phyloP scores from a whole-genome alignment of 2,329 filamentous ascomycete species.

The Phaeosphaeria sp. region DNA sequence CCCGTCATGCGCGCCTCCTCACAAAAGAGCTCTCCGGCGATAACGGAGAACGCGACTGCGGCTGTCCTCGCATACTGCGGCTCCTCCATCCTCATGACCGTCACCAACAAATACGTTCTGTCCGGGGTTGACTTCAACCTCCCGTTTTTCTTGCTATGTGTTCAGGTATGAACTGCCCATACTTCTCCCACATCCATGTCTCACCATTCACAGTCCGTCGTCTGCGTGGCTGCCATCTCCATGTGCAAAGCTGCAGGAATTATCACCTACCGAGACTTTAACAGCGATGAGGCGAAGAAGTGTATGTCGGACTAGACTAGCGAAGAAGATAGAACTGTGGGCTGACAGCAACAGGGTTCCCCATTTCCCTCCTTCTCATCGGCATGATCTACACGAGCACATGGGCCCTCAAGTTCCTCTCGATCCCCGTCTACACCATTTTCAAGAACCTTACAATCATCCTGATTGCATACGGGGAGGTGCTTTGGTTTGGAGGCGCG shows the following conservation, averaged over 20 bases:
- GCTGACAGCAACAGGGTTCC: constrained; percentile 74
- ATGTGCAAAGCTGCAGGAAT: constrained; percentile 80
- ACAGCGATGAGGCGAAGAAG: constrained; percentile 86
- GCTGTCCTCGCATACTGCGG: constrained; percentile 91
- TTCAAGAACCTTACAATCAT: constrained; percentile 99
- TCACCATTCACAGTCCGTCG: constrained; percentile 70
- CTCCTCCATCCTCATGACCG: constrained; percentile 98
- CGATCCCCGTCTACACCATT: constrained; percentile 98
- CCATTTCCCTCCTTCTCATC: constrained; percentile 91
- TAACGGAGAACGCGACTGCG: constrained; percentile 78
- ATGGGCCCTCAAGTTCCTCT: constrained; percentile 94
- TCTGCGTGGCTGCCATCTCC: constrained; percentile 86
- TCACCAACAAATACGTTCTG: constrained; percentile 99
- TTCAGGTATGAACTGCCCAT: constrained; percentile 74
- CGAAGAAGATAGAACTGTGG: neutral
- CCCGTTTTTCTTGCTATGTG: constrained; percentile 90
- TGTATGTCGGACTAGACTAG: constrained; percentile 65
- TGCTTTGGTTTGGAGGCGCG: constrained; percentile 95
- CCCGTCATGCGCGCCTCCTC: constrained; percentile 58
- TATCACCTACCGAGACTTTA: constrained; percentile 86
- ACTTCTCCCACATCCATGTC: neutral
- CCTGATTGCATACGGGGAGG: constrained; percentile 96
- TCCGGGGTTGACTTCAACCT: constrained; percentile 92
- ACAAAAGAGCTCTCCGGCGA: constrained; percentile 22
- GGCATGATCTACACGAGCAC: constrained; percentile 99